Evolutionary conservation across 768 basidiomycete species (phyloP).

Genomic region (Sutorius australiensis): DNA sequence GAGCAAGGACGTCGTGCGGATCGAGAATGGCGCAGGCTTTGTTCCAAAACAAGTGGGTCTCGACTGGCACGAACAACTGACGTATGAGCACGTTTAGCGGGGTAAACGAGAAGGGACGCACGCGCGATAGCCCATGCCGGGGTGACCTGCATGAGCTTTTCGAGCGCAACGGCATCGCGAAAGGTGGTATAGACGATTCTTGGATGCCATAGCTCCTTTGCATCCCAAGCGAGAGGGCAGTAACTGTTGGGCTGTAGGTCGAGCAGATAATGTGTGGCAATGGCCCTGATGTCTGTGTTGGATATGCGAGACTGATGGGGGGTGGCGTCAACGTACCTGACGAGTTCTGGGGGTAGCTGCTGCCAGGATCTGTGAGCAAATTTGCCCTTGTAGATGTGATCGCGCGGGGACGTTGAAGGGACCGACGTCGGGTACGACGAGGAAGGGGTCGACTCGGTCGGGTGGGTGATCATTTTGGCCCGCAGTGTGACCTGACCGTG

Average conservation of each 20-base stretch:
- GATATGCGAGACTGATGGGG: constrained; percentile 16
- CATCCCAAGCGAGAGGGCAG: constrained; percentile 47
- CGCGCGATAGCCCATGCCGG: constrained; percentile 57
- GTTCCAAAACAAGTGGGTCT: constrained; percentile 68
- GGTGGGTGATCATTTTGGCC: constrained; percentile 32
- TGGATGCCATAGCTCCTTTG: constrained; percentile 54
- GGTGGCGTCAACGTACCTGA: constrained; percentile 47
- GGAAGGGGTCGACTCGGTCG: constrained; percentile 13
- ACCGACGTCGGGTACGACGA: constrained; percentile 18
- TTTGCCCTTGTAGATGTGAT: constrained; percentile 54
- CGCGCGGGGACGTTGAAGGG: constrained; percentile 8
- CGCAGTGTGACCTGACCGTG: constrained; percentile 36
- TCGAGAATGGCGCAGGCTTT: constrained; percentile 61
- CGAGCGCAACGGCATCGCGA: constrained; percentile 59
- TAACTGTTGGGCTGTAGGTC: constrained; percentile 42
- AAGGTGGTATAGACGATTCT: constrained; percentile 59
- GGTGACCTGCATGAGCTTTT: constrained; percentile 60
- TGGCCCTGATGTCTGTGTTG: constrained; percentile 16
- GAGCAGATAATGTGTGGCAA: constrained; percentile 51
- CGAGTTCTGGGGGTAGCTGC: constrained; percentile 57
- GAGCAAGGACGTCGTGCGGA: constrained; percentile 52
- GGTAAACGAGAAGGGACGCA: constrained; percentile 34
- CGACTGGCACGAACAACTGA: constrained; percentile 40
- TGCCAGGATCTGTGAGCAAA: constrained; percentile 54
- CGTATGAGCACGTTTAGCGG: constrained; percentile 9